Evolutionary conservation across 441 rosid genomes (phyloP), one percentile per base, ranked within the genome.

Genomic region (Daphne laureola): DNA sequence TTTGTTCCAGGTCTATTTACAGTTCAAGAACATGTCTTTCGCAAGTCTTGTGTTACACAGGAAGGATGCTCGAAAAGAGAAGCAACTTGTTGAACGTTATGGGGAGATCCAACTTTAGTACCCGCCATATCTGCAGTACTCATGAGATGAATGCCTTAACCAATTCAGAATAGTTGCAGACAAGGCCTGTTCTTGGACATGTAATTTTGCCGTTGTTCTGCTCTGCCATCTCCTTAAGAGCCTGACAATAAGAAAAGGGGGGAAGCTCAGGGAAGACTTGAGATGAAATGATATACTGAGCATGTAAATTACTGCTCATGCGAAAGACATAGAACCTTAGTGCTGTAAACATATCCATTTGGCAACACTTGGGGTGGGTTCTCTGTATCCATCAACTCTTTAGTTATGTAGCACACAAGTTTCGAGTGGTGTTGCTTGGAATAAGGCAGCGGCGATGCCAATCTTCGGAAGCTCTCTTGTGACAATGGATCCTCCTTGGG

Each of bases 331-430:
- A 51, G 25, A 68, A 87, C 98, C 96, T 89, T 92, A 16, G 87
- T 61, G 73, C 96, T 84, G 79, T 92, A 88, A 62, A 84, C 92
- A 59, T 84, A 80, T 69, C 97, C 98, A 55, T 89, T 92, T 43
- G 96, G 96, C 53, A 92, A 72, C 71, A 92, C 98, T 66, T 76
- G 89, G 2, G 98, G 98, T 25, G 96, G 96, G 66, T 92, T 92
- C 81, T 89, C 96, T 11, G 98, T 82, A 75, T 92, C 97, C 96
- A 92, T 92, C 14, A 84, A 71, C 74, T 89, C 90, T 73, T 86
- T 86, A 12, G 98, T 79, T 68, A 92, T 86, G 72, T 82, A 86
- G 72, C 96, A 92, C 54, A 92, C 94, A 48, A 92, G 96, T 79
- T 92, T 92, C 4, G 96, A 92, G 63, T 84, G 90, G 62, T 88